Conservation (phyloP, 2,329 filamentous ascomycete genomes). For the Monosporascus ibericus region DNA sequence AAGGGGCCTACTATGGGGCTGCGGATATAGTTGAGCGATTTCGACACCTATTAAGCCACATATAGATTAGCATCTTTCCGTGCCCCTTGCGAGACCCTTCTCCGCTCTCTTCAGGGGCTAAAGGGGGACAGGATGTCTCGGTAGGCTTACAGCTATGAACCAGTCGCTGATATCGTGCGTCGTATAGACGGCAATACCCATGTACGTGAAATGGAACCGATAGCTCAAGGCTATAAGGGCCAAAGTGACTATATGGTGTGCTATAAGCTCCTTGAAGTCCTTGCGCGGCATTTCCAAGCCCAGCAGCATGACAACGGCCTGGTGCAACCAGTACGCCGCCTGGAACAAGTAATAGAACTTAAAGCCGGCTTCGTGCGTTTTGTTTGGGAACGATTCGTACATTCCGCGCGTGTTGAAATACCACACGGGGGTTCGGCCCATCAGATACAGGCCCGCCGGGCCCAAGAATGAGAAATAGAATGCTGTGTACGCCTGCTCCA, state of each 20-base stretch:
- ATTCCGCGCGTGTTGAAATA: constrained; percentile 69
- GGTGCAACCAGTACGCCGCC: constrained; percentile 69
- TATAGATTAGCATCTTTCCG: constrained; percentile 2
- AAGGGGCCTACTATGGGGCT: constrained; percentile 55
- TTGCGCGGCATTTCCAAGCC: constrained; percentile 67
- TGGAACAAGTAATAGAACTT: constrained; percentile 73
- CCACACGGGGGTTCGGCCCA: constrained; percentile 64
- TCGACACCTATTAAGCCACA: constrained; percentile 39
- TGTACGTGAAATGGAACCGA: constrained; percentile 71
- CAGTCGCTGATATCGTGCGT: constrained; percentile 72
- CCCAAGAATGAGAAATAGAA: constrained; percentile 64
- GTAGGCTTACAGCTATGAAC: constrained; percentile 50
- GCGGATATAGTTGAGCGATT: constrained; percentile 66
- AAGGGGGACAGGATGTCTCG: background rate
- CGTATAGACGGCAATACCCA: constrained; percentile 67
- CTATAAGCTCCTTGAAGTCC: constrained; percentile 68
- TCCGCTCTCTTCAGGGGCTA: background rate
- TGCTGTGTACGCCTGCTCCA: constrained; percentile 71
- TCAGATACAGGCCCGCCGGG: constrained; percentile 63
- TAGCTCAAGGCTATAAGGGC: constrained; percentile 63
- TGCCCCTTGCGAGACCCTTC: background rate
- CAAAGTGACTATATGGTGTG: constrained; percentile 67
- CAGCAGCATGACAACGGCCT: constrained; percentile 62
- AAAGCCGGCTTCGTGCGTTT: constrained; percentile 57
- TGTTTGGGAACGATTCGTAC: constrained; percentile 66